Evolutionary conservation across 1,139 yeast genomes (phyloP).

Genomic region (Hemisphaericaspora xylofermentans): DNA sequence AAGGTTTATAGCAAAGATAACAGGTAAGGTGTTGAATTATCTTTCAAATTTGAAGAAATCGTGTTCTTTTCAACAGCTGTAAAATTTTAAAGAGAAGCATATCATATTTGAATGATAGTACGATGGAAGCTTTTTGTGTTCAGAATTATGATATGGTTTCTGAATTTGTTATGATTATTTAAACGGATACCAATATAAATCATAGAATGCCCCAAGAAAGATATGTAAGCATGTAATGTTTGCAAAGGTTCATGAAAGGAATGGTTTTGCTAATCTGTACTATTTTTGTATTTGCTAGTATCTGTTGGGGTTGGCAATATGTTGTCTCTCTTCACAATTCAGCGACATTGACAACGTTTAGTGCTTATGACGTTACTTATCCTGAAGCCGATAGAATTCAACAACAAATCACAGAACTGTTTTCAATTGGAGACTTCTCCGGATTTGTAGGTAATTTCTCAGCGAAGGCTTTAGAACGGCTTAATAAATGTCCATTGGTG

Average conservation of each 20-base stretch:
- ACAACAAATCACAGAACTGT: conserved; percentile 43
- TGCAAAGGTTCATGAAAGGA: neutral
- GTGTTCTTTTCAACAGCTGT: too few species aligned
- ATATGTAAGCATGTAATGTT: neutral
- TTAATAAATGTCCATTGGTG: conserved; percentile 49
- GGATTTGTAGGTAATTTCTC: conserved; percentile 65
- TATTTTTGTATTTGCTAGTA: neutral
- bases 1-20: neutral
- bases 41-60: too few species aligned
- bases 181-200: neutral
- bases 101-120: neutral
- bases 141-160: neutral
- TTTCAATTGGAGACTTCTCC: conserved; percentile 61
- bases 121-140: neutral
- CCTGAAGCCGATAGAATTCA: conserved; percentile 37
- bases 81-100: neutral
- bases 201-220: neutral
- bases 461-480: conserved; percentile 43
- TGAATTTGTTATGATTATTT: neutral
- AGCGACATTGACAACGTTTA: conserved; percentile 39
- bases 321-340: conserved; percentile 28
- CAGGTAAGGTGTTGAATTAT: too few species aligned
- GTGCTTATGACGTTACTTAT: conserved; percentile 34
- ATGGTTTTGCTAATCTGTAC: neutral
- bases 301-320: conserved; percentile 14